Base-by-base conservation (phyloP, 2,329 filamentous ascomycete species). In the Aspergillus sp. region DNA sequence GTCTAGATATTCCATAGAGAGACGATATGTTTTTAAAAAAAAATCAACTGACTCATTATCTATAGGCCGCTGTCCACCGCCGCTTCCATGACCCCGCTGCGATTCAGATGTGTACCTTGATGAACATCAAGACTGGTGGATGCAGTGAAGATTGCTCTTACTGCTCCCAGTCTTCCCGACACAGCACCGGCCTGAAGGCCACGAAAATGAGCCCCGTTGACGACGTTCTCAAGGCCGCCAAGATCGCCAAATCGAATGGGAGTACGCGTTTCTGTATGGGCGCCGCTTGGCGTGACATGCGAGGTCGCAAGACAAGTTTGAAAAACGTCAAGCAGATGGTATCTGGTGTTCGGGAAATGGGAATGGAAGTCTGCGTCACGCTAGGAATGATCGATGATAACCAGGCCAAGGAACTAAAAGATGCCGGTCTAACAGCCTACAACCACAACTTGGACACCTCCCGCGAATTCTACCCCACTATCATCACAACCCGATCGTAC, bases 251-350 rank as follows among this genome's bases (percentile, higher is more conserved):
- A 68, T 86, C 85, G 56, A 95, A 95, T 64, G 92, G 92, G 50
- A 92, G 89, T 78, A 96, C 91, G 8, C 86, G 92, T 2, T 96
- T 96, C 82, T 96, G 92, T 78, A 96, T 96, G 91, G 92, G 92
- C 8, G 92, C 92, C 3, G 92, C 92, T 0, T 96, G 92, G 92
- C 82, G 92, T 39, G 92, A 96, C 75, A 96, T 96, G 92, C 88
- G 90, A 14, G 92, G 92, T 17, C 89, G 92, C 64, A 95, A 93
- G 77, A 91, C 89, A 45, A 88, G 86, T 63, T 78, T 96, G 52
- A 87, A 87, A 75, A 95, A 95, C 73, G 88, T 96, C 74, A 90
- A 90, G 69, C 86, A 84, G 52, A 96, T 96, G 92, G 86, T 96
- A 4, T 82, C 85, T 56, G 91, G 91, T 1, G 90, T 96, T 19